A percentile compares a stretch with the other conserved stretches of the same genome.
These are phyloP conservation scores for Breynia disticha DNA, from an alignment of 441 rosid species.

Conservation along the genomic window DNA sequence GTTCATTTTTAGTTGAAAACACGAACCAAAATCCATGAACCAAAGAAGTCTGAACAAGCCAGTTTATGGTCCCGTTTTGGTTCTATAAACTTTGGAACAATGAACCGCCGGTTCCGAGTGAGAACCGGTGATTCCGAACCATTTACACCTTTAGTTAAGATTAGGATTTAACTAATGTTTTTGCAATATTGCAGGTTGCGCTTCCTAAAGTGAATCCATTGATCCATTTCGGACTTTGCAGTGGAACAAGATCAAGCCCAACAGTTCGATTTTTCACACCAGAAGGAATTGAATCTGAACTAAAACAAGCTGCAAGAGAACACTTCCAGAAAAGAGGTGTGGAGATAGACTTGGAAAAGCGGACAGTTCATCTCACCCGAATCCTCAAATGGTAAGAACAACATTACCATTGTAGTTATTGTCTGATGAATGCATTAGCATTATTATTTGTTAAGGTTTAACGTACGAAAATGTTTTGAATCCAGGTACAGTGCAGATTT, in stretches of 20 bases:
- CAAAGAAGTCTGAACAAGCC: too few relatives aligned
- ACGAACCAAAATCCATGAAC: too few relatives aligned
- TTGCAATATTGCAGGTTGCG: conserved; percentile 31
- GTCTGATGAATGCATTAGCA: too few relatives aligned
- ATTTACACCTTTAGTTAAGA: too few relatives aligned
- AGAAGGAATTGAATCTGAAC: conserved; percentile 54
- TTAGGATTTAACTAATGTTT: too few relatives aligned
- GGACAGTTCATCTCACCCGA: conserved; percentile 50
- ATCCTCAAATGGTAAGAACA: conserved; percentile 57
- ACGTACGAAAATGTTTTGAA: background rate
- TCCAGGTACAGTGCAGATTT: conserved; percentile 70
- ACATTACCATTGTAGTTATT: background rate
- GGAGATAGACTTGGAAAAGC: conserved; percentile 45
- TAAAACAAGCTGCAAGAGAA: conserved; percentile 60
- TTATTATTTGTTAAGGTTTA: background rate
- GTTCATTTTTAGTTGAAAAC: too few relatives aligned
- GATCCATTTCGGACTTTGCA: conserved; percentile 75
- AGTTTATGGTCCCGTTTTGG: too few relatives aligned
- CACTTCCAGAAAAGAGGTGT: conserved; percentile 61
- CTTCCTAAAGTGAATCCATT: conserved; percentile 52
- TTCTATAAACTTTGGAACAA: too few relatives aligned
- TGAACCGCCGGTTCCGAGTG: too few relatives aligned
- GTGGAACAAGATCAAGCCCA: conserved; percentile 78
- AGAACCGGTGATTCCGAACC: too few relatives aligned
- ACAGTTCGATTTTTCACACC: conserved; percentile 61